Evolutionary conservation across 2,329 filamentous ascomycete species (phyloP), one percentile per base, ranked within the genome.

Genomic region (Decorospora gaudefroyi): DNA sequence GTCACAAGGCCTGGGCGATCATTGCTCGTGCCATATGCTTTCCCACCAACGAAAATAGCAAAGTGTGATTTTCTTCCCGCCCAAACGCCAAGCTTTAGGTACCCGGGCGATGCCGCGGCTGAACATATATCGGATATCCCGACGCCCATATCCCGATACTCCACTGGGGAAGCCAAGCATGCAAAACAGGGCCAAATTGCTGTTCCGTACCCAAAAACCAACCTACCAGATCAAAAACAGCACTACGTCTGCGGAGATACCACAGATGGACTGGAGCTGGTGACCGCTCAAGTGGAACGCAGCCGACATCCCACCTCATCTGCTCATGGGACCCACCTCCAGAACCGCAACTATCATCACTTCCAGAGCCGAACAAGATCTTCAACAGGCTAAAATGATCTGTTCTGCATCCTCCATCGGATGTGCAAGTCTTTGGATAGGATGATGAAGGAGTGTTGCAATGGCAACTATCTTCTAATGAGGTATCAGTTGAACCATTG

Each of bases 361-460:
- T 15, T 33, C 30, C 30, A 19, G 17, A 33, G 33, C 21, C n/a
- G n/a, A 37, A 37, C 26, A 18, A 23, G 9, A 31, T 39, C 12
- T 44, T 44, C 21, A 11, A 23, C 9, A 21, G 33, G 41, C 33
- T 44, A 30, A 44, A 44, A 18, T 44, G 41, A 34, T 44, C 41
- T 19, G 12, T 44, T 4, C 34, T 38, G 18, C 26, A 44, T 21
- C 16, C 41, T 32, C 41, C 34, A 26, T 38, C 41, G 2, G 34
- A 44, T 3, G 33, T 38, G n/a, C 33, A 44, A 16, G 12, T 44
- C 18, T 30, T 32, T 27, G 26, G 18, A 19, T 13, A 3, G 7
- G 16, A 38, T 15, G 32, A 16, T 21, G 13, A 38, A 44, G 41
- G 34, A 16, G 19, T 17, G 4, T 18, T 21, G 33, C 33, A 44